Evolutionary conservation across 177 flowering plant genomes (phyloP).

Genomic region (Tripterygium wilfordii): DNA sequence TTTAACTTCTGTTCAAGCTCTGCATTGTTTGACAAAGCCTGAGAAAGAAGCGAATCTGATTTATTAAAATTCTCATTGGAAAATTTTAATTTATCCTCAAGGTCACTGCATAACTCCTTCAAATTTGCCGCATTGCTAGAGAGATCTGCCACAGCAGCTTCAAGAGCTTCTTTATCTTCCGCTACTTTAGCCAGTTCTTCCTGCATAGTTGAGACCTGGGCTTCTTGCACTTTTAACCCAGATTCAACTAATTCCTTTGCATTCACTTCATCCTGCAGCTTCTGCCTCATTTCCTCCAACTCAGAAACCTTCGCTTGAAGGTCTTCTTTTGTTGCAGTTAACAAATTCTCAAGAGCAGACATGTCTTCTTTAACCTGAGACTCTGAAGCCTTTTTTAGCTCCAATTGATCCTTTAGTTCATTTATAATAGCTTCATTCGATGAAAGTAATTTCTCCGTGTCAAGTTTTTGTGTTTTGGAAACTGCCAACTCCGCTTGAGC

Average conservation of each 20-base stretch:
- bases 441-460: conserved; percentile 45
- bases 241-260: conserved; percentile 36
- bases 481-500: conserved; percentile 48
- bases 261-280: conserved; percentile 47
- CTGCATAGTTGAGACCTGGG: conserved; percentile 20
- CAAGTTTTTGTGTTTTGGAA: conserved; percentile 44
- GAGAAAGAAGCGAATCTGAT: conserved; percentile 47
- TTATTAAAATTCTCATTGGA: conserved; percentile 49
- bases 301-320: conserved; percentile 49
- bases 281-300: conserved; percentile 49
- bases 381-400: conserved; percentile 52
- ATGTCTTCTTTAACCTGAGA: conserved; percentile 51
- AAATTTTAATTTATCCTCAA: conserved; percentile 47
- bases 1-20: conserved; percentile 73
- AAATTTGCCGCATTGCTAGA: conserved; percentile 15
- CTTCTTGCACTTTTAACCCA: conserved; percentile 31
- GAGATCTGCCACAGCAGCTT: conserved; percentile 46
- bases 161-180: conserved; percentile 50
- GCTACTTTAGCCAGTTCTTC: conserved; percentile 40
- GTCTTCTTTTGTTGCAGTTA: conserved; percentile 43
- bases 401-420: conserved; percentile 55
- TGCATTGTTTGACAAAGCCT: conserved; percentile 52
- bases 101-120: conserved; percentile 40
- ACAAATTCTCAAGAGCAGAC: conserved; percentile 37
- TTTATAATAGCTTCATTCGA: conserved; percentile 38